Conservation (phyloP, 805 yeast species). For the Ogataea populi-albae region DNA sequence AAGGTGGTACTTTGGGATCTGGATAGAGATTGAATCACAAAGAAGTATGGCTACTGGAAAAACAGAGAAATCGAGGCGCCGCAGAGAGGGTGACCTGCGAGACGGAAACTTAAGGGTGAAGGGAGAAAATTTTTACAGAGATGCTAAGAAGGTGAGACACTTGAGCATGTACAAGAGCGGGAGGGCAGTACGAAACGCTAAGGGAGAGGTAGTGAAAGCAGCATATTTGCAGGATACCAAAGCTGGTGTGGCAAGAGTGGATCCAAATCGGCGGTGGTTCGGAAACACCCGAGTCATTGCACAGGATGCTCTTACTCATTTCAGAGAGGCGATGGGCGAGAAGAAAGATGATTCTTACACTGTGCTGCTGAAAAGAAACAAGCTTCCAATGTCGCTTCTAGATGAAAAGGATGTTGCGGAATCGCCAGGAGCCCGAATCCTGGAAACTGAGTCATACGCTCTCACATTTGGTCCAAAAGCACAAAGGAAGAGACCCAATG, state of each 20-base stretch:
- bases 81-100: slow-evolving; percentile 73
- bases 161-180: slow-evolving; percentile 93
- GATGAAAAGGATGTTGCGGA: slow-evolving; percentile 81
- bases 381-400: slow-evolving; percentile 90
- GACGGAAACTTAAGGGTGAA: slow-evolving; percentile 92
- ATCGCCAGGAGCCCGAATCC: slow-evolving; percentile 72
- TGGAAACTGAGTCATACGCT: slow-evolving; percentile 84
- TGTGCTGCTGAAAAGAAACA: slow-evolving; percentile 82
- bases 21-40: neutral
- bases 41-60: slow-evolving; percentile 82
- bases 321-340: slow-evolving; percentile 90
- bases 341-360: slow-evolving; percentile 79
- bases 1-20: slow-evolving; percentile 6
- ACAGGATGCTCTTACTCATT: slow-evolving; percentile 92
- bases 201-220: slow-evolving; percentile 83
- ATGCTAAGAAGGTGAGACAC: slow-evolving; percentile 87
- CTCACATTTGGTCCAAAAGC: slow-evolving; percentile 92
- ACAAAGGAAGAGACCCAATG: slow-evolving; percentile 87
- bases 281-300: slow-evolving; percentile 97
- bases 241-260: slow-evolving; percentile 87
- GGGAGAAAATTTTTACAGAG: slow-evolving; percentile 95
- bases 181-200: slow-evolving; percentile 77
- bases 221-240: slow-evolving; percentile 87
- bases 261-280: slow-evolving; percentile 96
- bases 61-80: slow-evolving; percentile 85